Base-by-base conservation (phyloP, 345 rosid genomes). In the Combretum micranthum region DNA sequence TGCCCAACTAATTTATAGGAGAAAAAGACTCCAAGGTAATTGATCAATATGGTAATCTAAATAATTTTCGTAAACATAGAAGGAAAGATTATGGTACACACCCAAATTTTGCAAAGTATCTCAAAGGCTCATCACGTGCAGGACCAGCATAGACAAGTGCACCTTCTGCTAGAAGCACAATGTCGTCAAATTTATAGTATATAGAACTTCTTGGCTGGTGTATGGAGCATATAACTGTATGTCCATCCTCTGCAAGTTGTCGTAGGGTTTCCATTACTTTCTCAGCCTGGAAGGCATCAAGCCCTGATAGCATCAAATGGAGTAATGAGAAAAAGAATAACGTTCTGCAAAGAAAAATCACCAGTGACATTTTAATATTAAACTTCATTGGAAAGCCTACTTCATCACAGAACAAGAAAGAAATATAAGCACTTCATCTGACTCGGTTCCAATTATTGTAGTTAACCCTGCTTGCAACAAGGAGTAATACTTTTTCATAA, bases 181-280 rank as follows among this genome's bases (percentile, higher is more conserved):
- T 80, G 86, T 92, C 91, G 6, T 86, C 99, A 48, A 93, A 93
- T 81, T 88, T 93, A 58, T 62, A 68, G 62, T 93, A 93, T 14
- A 88, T 89, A 1, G 97, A 88, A 61, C 99, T 80, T 80, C 99
- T 80, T 68, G 99, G 99, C 64, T 93, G 99, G 75, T 93, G 99
- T 60, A 93, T 93, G 67, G 99, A 93, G 69, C 94, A 93, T 57
- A 93, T 86, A 48, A 93, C 96, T 59, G 99, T 86, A 75, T 88
- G 99, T 16, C 99, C 99, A 68, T 93, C 96, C 64, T 80, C 82
- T 10, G 85, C 91, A 54, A 93, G 96, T 73, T 79, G 86, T 62
- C 72, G 79, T 47, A 88, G 87, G 69, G 99, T 88, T 83, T 86
- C 97, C 97, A 88, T 85, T 56, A 93, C 97, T 76, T 79, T 82